Evolutionary conservation across 139 green algal genomes (phyloP).

Genomic region (Haematococcus lacustris): DNA sequence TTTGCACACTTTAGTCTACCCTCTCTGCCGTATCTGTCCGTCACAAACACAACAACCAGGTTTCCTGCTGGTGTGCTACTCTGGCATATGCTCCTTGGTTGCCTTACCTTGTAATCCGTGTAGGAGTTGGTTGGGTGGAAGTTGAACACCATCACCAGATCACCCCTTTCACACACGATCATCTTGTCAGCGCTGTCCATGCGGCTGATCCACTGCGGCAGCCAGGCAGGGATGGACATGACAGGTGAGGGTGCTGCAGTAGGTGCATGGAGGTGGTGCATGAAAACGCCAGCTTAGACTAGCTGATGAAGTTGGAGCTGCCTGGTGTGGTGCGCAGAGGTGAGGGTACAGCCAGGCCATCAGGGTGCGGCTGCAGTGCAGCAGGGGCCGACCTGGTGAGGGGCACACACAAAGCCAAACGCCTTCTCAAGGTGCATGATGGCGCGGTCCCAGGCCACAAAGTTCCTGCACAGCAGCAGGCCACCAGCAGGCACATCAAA

Average conservation of each 20-base stretch:
- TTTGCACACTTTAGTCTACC: too few relatives aligned
- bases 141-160: conserved; percentile 99
- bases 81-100: too few relatives aligned
- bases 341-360: too few relatives aligned
- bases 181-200: conserved; percentile 14
- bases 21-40: too few relatives aligned
- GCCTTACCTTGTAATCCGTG: conserved; percentile 86
- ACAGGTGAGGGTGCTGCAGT: conserved; percentile 64
- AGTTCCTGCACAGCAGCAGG: conserved; percentile 12
- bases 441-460: conserved; percentile 43
- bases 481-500: background rate
- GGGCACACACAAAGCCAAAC: conserved; percentile 64
- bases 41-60: too few relatives aligned
- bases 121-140: conserved; percentile 94
- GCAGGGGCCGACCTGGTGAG: conserved; percentile 7
- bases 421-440: conserved; percentile 93
- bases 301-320: too few relatives aligned
- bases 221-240: too few relatives aligned
- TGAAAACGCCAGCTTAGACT: too few relatives aligned
- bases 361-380: too few relatives aligned
- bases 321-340: too few relatives aligned
- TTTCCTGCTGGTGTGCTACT: too few relatives aligned
- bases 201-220: conserved; percentile 67
- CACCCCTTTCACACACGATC: conserved; percentile 90
- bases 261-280: too few relatives aligned